Evolutionary conservation across 2,329 filamentous ascomycete species (phyloP).

Genomic region (Curvularia spicifera): DNA sequence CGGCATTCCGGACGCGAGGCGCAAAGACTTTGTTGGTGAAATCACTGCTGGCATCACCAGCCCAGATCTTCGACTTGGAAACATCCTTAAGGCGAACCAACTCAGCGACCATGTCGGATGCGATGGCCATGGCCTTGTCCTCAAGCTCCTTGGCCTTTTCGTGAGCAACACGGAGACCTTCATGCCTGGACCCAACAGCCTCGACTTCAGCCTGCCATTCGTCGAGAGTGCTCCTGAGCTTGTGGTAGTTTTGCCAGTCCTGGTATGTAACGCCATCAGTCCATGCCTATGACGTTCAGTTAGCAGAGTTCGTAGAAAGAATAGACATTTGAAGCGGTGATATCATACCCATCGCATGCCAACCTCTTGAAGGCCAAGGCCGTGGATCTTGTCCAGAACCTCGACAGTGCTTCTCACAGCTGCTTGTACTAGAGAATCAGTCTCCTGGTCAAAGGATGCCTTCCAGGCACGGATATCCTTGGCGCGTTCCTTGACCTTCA

Average conservation of each 20-base stretch:
- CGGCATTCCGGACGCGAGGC: conserved; percentile 58
- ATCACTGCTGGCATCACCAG: conserved; percentile 75
- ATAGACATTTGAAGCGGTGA: neutral
- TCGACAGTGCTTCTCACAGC: conserved; percentile 81
- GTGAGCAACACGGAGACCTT: conserved; percentile 71
- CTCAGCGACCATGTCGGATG: conserved; percentile 79
- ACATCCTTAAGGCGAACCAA: conserved; percentile 82
- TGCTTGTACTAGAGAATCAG: conserved; percentile 70
- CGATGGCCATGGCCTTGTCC: conserved; percentile 78
- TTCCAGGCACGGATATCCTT: conserved; percentile 80
- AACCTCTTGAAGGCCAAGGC: conserved; percentile 86
- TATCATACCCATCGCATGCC: conserved; percentile 75
- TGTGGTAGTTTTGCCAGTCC: conserved; percentile 95
- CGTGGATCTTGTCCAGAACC: conserved; percentile 81
- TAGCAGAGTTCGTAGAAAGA: neutral
- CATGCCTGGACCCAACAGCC: conserved; percentile 74
- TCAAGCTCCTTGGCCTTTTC: conserved; percentile 73
- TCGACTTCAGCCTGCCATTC: conserved; percentile 86
- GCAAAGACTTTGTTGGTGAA: conserved; percentile 74
- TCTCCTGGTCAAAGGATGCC: conserved; percentile 71
- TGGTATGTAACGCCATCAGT: conserved; percentile 95
- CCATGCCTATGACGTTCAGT: conserved; percentile 65
- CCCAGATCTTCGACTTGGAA: conserved; percentile 80
- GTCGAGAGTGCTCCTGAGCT: conserved; percentile 79
- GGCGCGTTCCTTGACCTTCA: conserved; percentile 76